These are phyloP conservation scores for Echium plantagineum DNA, from an alignment of 257 asterid species.

Conservation along the genomic window DNA sequence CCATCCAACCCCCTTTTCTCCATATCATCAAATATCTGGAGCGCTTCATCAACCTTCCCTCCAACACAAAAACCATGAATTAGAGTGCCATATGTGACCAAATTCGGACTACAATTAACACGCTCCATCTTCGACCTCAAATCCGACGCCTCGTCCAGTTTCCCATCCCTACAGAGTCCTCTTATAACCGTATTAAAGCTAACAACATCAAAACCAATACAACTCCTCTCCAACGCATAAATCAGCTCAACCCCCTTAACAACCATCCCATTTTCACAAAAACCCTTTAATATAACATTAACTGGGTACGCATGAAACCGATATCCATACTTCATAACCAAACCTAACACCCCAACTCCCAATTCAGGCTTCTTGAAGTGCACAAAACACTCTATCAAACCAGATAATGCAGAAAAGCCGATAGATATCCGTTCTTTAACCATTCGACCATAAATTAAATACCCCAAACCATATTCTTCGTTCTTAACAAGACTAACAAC, in stretches of 20 bases:
- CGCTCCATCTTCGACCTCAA: slow-evolving; percentile 46
- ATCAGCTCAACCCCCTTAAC: slow-evolving; percentile 34
- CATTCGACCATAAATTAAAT: slow-evolving; percentile 31
- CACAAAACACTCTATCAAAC: slow-evolving; percentile 43
- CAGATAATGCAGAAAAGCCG: slow-evolving; percentile 33
- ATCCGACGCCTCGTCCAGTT: slow-evolving; percentile 33
- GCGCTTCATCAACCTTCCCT: slow-evolving; percentile 34
- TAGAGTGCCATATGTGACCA: slow-evolving; percentile 35
- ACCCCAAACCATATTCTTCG: slow-evolving; percentile 35
- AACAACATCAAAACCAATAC: slow-evolving; percentile 29
- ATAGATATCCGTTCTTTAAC: slow-evolving; percentile 23
- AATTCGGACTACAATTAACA: slow-evolving; percentile 26
- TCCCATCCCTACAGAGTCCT: slow-evolving; percentile 51
- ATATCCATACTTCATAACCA: slow-evolving; percentile 47
- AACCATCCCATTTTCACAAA: slow-evolving; percentile 35
- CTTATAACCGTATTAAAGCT: slow-evolving; percentile 52
- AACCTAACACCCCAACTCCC: slow-evolving; percentile 37
- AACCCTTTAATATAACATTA: slow-evolving; percentile 47
- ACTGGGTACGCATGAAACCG: slow-evolving; percentile 25
- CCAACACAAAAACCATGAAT: slow-evolving; percentile 37
- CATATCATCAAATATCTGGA: slow-evolving; percentile 43
- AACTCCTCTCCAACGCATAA: slow-evolving; percentile 29
- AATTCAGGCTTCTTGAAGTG: slow-evolving; percentile 27
- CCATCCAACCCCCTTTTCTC: slow-evolving; percentile 31
- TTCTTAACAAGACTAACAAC: slow-evolving; percentile 44